Percentiles rank a stretch among this genome's conserved stretches.
phyloP scores from a whole-genome alignment of 441 rosid species.

The Populus trichocarpa region DNA sequence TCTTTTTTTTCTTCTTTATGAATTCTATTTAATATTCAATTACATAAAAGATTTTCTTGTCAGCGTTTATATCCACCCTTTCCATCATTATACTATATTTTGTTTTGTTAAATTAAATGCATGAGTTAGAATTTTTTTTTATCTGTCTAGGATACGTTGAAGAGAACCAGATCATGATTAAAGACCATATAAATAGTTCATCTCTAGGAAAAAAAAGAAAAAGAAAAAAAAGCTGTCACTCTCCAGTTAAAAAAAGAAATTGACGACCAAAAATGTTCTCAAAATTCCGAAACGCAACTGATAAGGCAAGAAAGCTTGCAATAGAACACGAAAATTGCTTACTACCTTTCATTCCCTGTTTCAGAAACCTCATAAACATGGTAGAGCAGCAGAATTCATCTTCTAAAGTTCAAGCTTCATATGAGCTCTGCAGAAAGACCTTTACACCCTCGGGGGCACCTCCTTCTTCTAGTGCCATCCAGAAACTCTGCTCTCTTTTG shows the following conservation, averaged over 20 bases:
- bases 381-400: slow-evolving; percentile 24
- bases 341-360: slow-evolving; percentile 4
- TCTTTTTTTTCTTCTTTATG: too few relatives aligned
- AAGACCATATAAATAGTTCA: too few relatives aligned
- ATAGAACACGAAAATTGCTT: slow-evolving; percentile 17
- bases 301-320: slow-evolving; percentile 33
- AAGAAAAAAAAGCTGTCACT: background rate
- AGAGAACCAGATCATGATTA: too few relatives aligned
- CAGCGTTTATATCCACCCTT: too few relatives aligned
- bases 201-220: too few relatives aligned
- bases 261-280: slow-evolving; percentile 34
- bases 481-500: slow-evolving; percentile 58
- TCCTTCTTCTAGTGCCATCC: slow-evolving; percentile 46
- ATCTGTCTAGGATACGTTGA: too few relatives aligned
- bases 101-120: too few relatives aligned
- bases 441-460: slow-evolving; percentile 47
- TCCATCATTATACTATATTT: too few relatives aligned
- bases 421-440: slow-evolving; percentile 55
- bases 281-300: slow-evolving; percentile 42
- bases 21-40: too few relatives aligned
- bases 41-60: too few relatives aligned
- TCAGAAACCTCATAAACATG: slow-evolving; percentile 36
- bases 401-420: slow-evolving; percentile 63
- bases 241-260: background rate
- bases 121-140: too few relatives aligned